Conservation (phyloP, 2,329 filamentous ascomycete genomes). For the Fusarium penzigii region DNA sequence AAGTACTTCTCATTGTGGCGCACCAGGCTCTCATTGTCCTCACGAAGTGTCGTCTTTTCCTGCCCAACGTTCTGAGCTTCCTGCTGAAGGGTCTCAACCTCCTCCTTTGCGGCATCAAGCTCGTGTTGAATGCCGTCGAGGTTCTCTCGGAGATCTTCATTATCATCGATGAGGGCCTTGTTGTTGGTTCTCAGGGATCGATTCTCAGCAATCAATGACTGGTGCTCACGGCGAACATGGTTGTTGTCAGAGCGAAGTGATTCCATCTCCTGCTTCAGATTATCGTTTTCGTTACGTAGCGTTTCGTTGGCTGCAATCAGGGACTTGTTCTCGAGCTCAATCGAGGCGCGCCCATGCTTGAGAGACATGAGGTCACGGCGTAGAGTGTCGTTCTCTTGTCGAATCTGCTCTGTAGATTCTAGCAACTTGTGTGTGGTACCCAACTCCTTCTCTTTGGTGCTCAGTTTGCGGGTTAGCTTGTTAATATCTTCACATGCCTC, state of each 20-base stretch:
- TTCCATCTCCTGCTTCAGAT: slow-evolving; percentile 41
- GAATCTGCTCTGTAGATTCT: slow-evolving; percentile 42
- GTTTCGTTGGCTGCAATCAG: slow-evolving; percentile 44
- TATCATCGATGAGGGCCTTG: slow-evolving; percentile 43
- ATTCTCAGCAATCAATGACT: slow-evolving; percentile 46
- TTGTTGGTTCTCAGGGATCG: slow-evolving; percentile 45
- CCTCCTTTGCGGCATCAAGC: slow-evolving; percentile 41
- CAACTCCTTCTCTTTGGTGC: slow-evolving; percentile 43
- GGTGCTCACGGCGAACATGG: slow-evolving; percentile 43
- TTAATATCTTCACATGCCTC: slow-evolving; percentile 61
- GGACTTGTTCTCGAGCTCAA: slow-evolving; percentile 44
- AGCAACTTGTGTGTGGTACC: slow-evolving; percentile 44
- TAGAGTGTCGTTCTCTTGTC: slow-evolving; percentile 40
- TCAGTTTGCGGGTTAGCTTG: slow-evolving; percentile 46
- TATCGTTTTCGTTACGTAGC: slow-evolving; percentile 37
- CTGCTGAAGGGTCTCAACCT: slow-evolving; percentile 41
- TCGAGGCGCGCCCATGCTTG: slow-evolving; percentile 38
- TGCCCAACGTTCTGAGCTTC: slow-evolving; percentile 41
- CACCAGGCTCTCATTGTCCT: slow-evolving; percentile 55
- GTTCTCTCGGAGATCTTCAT: slow-evolving; percentile 45
- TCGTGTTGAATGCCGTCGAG: slow-evolving; percentile 43
- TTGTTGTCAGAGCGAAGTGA: slow-evolving; percentile 45
- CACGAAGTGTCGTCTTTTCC: slow-evolving; percentile 47
- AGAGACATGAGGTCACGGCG: slow-evolving; percentile 43
- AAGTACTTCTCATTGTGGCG: slow-evolving; percentile 58